Evolutionary conservation across 805 yeast genomes (phyloP).

Genomic region (Starmerella floris): DNA sequence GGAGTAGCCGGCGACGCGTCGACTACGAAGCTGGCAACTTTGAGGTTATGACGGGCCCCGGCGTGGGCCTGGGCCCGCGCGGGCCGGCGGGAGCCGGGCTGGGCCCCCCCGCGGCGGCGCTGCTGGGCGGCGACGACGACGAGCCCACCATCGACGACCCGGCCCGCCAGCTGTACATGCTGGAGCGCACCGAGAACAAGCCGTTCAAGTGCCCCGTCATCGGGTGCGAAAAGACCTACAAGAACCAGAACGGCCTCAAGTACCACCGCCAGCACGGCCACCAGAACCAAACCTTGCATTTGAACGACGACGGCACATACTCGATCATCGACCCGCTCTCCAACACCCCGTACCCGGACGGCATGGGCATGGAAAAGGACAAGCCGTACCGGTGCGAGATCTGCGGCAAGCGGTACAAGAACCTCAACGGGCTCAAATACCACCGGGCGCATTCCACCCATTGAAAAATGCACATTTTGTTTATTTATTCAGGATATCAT

Average conservation of each 20-base stretch:
- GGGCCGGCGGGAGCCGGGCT: not conserved
- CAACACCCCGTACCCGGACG: slow-evolving; percentile 82
- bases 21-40: not conserved
- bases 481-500: too few species aligned
- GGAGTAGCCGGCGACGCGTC: not conserved
- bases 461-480: slow-evolving; percentile 28
- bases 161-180: slow-evolving; percentile 82
- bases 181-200: slow-evolving; percentile 81
- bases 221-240: slow-evolving; percentile 95
- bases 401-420: slow-evolving; percentile 94
- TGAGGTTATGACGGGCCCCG: too few species aligned
- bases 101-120: not conserved
- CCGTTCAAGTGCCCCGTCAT: slow-evolving; percentile 96
- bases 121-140: slow-evolving; percentile 35
- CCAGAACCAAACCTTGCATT: slow-evolving; percentile 82
- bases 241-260: slow-evolving; percentile 93
- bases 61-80: not conserved
- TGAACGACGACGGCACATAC: slow-evolving; percentile 84
- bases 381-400: slow-evolving; percentile 97
- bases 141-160: slow-evolving; percentile 91
- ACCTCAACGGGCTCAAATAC: slow-evolving; percentile 87
- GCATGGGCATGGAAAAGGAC: slow-evolving; percentile 90
- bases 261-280: slow-evolving; percentile 94
- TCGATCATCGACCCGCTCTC: slow-evolving; percentile 75
- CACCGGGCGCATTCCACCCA: slow-evolving; percentile 98